Evolutionary conservation across 1,139 yeast species (phyloP).

Genomic region (Pichia sp.): DNA sequence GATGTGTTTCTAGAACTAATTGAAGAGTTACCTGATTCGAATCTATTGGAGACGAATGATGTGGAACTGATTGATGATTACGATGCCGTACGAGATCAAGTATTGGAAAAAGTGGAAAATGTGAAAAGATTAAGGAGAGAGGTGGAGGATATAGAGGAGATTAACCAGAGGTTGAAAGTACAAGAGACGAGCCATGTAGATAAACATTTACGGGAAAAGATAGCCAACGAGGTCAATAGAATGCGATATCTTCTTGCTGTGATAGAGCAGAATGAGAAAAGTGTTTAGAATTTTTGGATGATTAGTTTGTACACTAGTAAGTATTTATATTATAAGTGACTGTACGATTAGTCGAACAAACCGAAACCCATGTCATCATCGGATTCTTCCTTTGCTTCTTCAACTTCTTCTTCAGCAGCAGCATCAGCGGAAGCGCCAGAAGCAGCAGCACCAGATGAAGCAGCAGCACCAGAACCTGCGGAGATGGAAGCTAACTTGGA

Average conservation of each 20-base stretch:
- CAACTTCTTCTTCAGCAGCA: conserved; percentile 67
- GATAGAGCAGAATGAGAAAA: background rate
- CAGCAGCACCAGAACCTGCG: conserved; percentile 92
- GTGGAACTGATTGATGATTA: conserved; percentile 17
- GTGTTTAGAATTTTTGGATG: background rate
- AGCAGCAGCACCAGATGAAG: conserved; percentile 59
- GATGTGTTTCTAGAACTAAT: conserved; percentile 13
- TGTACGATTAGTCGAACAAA: conserved; percentile 27
- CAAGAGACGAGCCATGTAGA: background rate
- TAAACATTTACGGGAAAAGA: background rate
- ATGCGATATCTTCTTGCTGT: conserved; percentile 6
- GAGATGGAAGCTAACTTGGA: conserved; percentile 95
- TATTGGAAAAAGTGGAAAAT: conserved; percentile 14
- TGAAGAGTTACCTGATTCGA: conserved; percentile 24
- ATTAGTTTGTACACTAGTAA: background rate
- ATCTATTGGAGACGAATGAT: conserved; percentile 15
- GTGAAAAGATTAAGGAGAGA: conserved; percentile 13
- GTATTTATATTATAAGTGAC: background rate
- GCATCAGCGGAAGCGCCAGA: conserved; percentile 63
- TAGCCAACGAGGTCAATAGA: conserved; percentile 4
- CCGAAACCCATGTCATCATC: conserved; percentile 34
- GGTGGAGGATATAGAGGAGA: conserved; percentile 1
- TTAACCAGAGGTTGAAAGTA: background rate
- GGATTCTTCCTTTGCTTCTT: conserved; percentile 52
- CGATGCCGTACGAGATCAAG: conserved; percentile 11